Evolutionary conservation across 129 eudicot genomes (phyloP), one percentile per base, ranked within the genome.

Genomic region (Helianthus tuberosus): DNA sequence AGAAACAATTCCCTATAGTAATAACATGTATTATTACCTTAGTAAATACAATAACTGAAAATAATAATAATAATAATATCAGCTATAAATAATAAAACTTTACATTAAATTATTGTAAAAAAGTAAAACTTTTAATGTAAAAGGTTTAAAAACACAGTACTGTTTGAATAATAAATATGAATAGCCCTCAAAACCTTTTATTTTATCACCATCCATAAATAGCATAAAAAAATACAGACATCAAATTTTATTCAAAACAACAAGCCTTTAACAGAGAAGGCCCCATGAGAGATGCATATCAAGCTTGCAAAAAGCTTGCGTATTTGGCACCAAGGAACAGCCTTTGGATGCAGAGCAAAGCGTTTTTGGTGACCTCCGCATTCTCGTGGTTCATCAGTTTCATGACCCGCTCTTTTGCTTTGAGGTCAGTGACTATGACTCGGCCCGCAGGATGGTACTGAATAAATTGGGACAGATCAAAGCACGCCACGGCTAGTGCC

Each of bases 321-420:
- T 95, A 95, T 69, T 91, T 95, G 89, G 99, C 94, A 3, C 99
- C 99, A 27, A 95, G 83, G 80, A 91, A 95, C 16, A 95, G 96
- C 96, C 99, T 85, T 64, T 91, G 97, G 68, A 91, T 89, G 85
- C 99, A 95, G 46, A 95, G 96, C 71, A 95, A 38, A 4, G 99
- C 97, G 39, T 89, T 95, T 80, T 95, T 95, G 5, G 99, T 95
- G 71, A 95, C 99, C 96, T 95, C 99, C 0, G 90, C 82, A 46
- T 88, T 91, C 76, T 89, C 99, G 55, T 95, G 97, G 86, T 91
- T 95, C 97, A 95, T 86, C 71, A 95, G 54, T 78, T 95, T 95
- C 99, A 95, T 95, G 54, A 95, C 99, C 16, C 99, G 89, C 7
- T 94, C 99, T 79, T 95, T 95, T 6, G 96, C 94, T 79, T 89